Evolutionary conservation across 2,329 filamentous ascomycete genomes (phyloP).

Genomic region (Macrophomina phaseolina): DNA sequence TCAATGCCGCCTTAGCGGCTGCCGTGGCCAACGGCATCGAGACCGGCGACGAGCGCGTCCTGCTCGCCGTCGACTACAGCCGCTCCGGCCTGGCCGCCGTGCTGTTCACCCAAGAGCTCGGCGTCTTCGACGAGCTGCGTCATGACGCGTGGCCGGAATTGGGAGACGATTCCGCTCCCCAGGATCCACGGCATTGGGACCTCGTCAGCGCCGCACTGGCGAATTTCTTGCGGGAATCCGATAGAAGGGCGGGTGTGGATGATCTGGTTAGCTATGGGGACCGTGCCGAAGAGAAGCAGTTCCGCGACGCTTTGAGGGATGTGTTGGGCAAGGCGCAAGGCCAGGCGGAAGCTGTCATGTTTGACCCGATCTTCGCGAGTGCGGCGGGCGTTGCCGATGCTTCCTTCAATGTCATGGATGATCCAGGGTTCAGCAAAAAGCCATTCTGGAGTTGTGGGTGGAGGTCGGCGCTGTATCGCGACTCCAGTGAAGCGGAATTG

Average conservation of each 20-base stretch:
- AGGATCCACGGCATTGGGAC: background rate
- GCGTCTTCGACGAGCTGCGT: background rate
- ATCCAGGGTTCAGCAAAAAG: background rate
- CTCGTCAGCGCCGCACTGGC: background rate
- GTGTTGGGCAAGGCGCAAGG: background rate
- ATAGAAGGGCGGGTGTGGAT: background rate
- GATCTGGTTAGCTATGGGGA: background rate
- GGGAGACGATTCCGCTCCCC: too few relatives aligned
- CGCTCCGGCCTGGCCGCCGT: background rate
- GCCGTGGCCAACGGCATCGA: background rate
- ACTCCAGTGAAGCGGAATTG: background rate
- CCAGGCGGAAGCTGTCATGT: background rate
- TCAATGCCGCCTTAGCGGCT: background rate
- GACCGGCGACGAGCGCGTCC: background rate
- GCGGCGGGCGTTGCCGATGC: background rate
- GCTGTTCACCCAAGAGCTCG: background rate
- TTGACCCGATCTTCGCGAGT: background rate
- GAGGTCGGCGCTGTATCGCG: background rate
- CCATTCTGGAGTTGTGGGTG: background rate
- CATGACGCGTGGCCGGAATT: too few relatives aligned
- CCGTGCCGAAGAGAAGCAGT: background rate
- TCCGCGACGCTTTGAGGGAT: background rate
- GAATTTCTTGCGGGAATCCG: background rate
- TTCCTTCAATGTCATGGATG: background rate
- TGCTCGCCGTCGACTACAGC: background rate